phyloP scores from a whole-genome alignment of 345 rosid genomes.

The Jatropha curcas region DNA sequence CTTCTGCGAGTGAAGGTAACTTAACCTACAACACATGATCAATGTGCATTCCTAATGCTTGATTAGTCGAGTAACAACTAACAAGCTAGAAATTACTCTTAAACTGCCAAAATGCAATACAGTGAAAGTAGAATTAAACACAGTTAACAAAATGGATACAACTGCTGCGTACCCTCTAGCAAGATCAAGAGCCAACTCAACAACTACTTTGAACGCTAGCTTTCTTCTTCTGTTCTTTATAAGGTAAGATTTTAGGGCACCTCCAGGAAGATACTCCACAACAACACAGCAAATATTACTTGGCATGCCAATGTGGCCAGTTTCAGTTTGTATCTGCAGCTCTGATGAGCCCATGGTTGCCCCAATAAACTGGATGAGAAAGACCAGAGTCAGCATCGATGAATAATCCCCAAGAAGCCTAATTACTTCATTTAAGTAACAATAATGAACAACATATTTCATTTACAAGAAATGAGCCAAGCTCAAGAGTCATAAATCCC shows the following conservation, averaged over 20 bases:
- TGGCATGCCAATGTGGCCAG: slow-evolving; percentile 84
- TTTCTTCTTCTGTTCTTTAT: slow-evolving; percentile 92
- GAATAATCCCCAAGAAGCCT: slow-evolving; percentile 3
- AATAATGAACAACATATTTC: not conserved
- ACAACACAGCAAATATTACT: slow-evolving; percentile 89
- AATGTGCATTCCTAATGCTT: slow-evolving; percentile 4
- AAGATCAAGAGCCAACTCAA: slow-evolving; percentile 92
- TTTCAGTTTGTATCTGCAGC: slow-evolving; percentile 72
- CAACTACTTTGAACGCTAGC: slow-evolving; percentile 86
- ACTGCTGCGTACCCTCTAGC: slow-evolving; percentile 76
- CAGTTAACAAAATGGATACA: slow-evolving; percentile 6
- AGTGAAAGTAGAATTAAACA: slow-evolving; percentile 10
- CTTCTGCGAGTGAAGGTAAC: slow-evolving; percentile 94
- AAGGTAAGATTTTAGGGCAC: slow-evolving; percentile 78
- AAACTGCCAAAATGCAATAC: not conserved
- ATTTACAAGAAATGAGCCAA: not conserved
- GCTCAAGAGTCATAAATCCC: not conserved
- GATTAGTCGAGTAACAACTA: slow-evolving; percentile 5
- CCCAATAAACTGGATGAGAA: slow-evolving; percentile 72
- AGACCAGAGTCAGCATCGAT: slow-evolving; percentile 16
- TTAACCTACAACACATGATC: slow-evolving; percentile 57
- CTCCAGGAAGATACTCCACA: slow-evolving; percentile 97
- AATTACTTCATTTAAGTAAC: not conserved
- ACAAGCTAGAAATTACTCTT: not conserved
- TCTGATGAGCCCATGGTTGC: slow-evolving; percentile 95